Percentiles rank a stretch among this genome's conserved stretches.
Conservation (phyloP, 495 filamentous ascomycete species). For the Xylaria bambusicola region DNA sequence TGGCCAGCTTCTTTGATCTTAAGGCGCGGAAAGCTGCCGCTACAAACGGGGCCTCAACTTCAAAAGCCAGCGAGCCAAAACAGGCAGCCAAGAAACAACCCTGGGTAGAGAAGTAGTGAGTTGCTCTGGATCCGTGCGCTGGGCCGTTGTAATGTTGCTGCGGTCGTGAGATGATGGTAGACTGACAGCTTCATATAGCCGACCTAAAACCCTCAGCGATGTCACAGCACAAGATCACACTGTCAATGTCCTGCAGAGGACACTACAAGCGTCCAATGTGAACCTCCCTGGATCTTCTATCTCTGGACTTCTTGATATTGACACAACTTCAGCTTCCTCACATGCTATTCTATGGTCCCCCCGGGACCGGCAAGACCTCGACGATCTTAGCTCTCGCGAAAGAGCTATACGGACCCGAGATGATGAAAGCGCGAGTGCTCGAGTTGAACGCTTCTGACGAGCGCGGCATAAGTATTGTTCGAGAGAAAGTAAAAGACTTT, state of each 20-base stretch:
- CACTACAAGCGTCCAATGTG: slow-evolving; percentile 91
- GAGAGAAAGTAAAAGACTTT: slow-evolving; percentile 99
- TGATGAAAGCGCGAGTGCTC: slow-evolving; percentile 90
- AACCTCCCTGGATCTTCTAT: slow-evolving; percentile 17
- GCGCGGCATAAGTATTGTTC: slow-evolving; percentile 93
- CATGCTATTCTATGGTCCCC: slow-evolving; percentile 99
- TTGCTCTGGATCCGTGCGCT: slow-evolving; percentile 2
- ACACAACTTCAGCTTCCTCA: slow-evolving; percentile 73
- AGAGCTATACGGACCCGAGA: slow-evolving; percentile 93
- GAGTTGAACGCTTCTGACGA: slow-evolving; percentile 99
- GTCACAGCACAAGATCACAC: slow-evolving; percentile 98
- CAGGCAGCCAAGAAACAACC: slow-evolving; percentile 73
- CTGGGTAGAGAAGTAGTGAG: slow-evolving; percentile 99
- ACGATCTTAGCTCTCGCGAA: slow-evolving; percentile 94
- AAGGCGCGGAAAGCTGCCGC: slow-evolving; percentile 87
- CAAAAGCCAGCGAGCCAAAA: slow-evolving; percentile 55
- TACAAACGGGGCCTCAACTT: slow-evolving; percentile 52
- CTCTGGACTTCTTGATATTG: background rate
- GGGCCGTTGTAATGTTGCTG: no score
- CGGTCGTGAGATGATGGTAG: background rate
- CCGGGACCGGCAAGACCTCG: slow-evolving; percentile 97
- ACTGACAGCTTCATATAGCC: slow-evolving; percentile 55
- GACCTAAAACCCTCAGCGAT: slow-evolving; percentile 90
- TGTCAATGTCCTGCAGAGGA: slow-evolving; percentile 85
- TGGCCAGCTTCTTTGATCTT: slow-evolving; percentile 91